Evolutionary conservation across 2,329 filamentous ascomycete genomes (phyloP), one percentile per base, ranked within the genome.

Genomic region (Penicillium nordicum): DNA sequence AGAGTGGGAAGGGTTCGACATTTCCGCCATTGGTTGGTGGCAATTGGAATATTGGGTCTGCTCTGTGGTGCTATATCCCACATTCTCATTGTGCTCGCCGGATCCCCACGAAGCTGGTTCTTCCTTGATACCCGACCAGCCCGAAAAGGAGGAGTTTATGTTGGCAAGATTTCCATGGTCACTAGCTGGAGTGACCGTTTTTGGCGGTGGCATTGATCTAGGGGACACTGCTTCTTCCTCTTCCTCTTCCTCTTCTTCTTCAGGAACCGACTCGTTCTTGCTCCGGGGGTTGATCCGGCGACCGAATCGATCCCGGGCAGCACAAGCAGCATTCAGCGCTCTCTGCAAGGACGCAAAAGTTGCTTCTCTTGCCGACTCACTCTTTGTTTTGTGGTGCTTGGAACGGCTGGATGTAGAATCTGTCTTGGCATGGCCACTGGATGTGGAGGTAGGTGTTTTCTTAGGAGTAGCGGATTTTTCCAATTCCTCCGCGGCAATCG

Each of bases 311-410:
- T 67, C 68, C 23, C 72, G 72, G 48, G 73, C 74, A 45, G 74
- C 73, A 53, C 73, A 73, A 11, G 75, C 74, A 38, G 74, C 73
- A 54, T 72, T 73, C 47, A 78, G 67, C n/a, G 75, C 74, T 55
- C 76, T 67, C 60, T 78, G 76, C 45, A 78, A 63, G n/a, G 76
- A 78, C 10, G 72, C 73, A 62, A 76, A 76, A 16, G 73, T 76
- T 40, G 74, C 73, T 57, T 76, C 74, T 16, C 74, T 72, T 32
- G 70, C 67, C 8, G 71, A 68, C 48, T 76, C 74, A 50, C 69
- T 75, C 45, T 67, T 67, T 25, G 72, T 69, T 50, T 75, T 74
- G 36, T 71, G 69, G 53, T 75, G 71, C 55, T 69, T 74, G 23
- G 53, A 37, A 16, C 53, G 53, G 12, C 53, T 56, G 34, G 63